Evolutionary conservation across 2,329 filamentous ascomycete genomes (phyloP).

Genomic region (Biscogniauxia marginata): DNA sequence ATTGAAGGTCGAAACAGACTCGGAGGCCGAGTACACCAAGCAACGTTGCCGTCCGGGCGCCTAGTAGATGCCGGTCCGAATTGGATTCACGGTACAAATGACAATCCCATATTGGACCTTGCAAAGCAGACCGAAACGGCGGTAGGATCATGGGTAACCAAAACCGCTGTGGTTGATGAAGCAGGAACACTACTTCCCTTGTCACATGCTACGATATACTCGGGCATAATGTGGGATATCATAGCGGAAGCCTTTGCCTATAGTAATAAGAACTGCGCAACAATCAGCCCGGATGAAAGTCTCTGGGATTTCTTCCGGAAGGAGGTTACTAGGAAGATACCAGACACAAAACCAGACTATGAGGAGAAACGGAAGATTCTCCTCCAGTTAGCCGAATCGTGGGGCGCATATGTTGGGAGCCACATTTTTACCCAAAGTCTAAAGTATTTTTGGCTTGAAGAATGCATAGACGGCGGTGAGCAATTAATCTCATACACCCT

Average conservation of each 20-base stretch:
- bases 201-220: slow-evolving; percentile 45
- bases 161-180: slow-evolving; percentile 56
- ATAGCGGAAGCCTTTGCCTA: slow-evolving; percentile 66
- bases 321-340: slow-evolving; percentile 45
- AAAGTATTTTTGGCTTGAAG: slow-evolving; percentile 76
- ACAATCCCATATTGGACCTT: slow-evolving; percentile 69
- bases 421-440: slow-evolving; percentile 64
- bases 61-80: slow-evolving; percentile 67
- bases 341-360: slow-evolving; percentile 41
- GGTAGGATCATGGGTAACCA: slow-evolving; percentile 48
- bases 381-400: slow-evolving; percentile 58
- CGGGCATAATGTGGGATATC: slow-evolving; percentile 63
- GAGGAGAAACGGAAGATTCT: slow-evolving; percentile 43
- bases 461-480: slow-evolving; percentile 70
- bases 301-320: slow-evolving; percentile 54
- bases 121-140: slow-evolving; percentile 59
- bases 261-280: slow-evolving; percentile 55
- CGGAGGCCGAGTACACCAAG: slow-evolving; percentile 62
- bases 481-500: slow-evolving; percentile 22
- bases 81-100: slow-evolving; percentile 73
- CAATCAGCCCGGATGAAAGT: slow-evolving; percentile 47
- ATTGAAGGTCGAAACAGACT: slow-evolving; percentile 67
- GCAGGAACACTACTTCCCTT: slow-evolving; percentile 49
- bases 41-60: slow-evolving; percentile 43
- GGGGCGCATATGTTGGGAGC: slow-evolving; percentile 71